phyloP scores from a whole-genome alignment of 202 grass and related monocot species.

The Zoysia matrella region DNA sequence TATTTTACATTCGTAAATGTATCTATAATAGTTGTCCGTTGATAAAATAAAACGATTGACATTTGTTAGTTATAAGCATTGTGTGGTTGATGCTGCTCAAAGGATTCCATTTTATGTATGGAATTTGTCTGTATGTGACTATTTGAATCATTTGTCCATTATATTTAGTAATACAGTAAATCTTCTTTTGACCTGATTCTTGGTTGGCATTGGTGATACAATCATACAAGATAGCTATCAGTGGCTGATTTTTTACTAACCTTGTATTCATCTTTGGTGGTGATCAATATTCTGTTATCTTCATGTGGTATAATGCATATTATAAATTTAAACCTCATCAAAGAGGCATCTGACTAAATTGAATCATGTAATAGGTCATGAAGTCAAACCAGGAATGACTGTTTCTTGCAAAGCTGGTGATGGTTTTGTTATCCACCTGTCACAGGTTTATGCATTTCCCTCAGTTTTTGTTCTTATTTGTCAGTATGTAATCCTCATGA shows the following conservation, averaged over 20 bases:
- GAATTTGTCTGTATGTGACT: background rate
- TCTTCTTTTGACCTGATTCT: background rate
- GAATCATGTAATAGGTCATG: constrained; percentile 55
- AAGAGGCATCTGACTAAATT: background rate
- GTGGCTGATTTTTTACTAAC: background rate
- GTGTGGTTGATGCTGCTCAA: too few relatives aligned
- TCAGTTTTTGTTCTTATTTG: background rate
- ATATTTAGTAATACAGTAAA: background rate
- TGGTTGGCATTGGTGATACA: background rate
- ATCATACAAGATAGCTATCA: background rate
- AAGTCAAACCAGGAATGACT: constrained; percentile 74
- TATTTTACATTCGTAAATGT: too few relatives aligned
- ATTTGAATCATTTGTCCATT: background rate
- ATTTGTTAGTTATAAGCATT: too few relatives aligned
- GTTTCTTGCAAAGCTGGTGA: constrained; percentile 54
- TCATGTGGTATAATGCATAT: background rate
- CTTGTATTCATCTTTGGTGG: background rate
- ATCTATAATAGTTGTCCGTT: too few relatives aligned
- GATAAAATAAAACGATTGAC: too few relatives aligned
- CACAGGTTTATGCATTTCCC: constrained; percentile 58
- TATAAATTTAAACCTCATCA: background rate
- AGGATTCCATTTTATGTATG: too few relatives aligned
- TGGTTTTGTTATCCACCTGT: constrained; percentile 55
- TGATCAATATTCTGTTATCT: background rate
- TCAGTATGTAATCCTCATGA: background rate